phyloP scores from a whole-genome alignment of 495 filamentous ascomycete genomes.

The Amorphotheca resinae region DNA sequence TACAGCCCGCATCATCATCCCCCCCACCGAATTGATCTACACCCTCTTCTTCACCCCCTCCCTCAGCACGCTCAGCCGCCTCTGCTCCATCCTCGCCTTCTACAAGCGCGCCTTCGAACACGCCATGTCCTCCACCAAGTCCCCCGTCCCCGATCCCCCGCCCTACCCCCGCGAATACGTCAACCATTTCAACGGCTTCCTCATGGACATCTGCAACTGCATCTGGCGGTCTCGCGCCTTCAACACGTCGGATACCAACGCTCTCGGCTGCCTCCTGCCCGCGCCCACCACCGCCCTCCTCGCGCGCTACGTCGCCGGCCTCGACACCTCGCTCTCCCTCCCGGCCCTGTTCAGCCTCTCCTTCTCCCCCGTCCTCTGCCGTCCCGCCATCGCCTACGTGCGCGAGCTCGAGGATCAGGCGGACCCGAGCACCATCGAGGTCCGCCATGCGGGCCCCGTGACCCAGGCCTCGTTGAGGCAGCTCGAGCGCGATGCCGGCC shows the following conservation, averaged over 20 bases:
- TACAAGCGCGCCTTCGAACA: conserved; percentile 70
- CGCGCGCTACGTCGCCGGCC: conserved; percentile 28
- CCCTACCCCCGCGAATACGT: conserved; percentile 42
- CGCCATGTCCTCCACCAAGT: conserved; percentile 31
- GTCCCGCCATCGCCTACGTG: conserved; percentile 55
- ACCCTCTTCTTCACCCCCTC: conserved; percentile 52
- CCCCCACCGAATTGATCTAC: conserved; percentile 57
- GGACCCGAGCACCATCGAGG: conserved; percentile 30
- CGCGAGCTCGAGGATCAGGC: conserved; percentile 50
- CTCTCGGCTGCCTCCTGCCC: conserved; percentile 58
- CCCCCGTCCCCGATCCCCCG: conserved; percentile 4
- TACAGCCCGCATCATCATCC: conserved; percentile 50
- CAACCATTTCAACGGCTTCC: conserved; percentile 66
- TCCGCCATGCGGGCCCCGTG: conserved; percentile 62
- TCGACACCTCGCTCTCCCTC: conserved; percentile 34
- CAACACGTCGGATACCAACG: conserved; percentile 51
- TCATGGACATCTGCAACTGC: conserved; percentile 85
- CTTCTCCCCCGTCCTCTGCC: conserved; percentile 51
- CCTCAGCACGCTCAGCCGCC: conserved; percentile 51
- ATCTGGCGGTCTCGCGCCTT: conserved; percentile 73
- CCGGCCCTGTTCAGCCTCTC: conserved; percentile 55
- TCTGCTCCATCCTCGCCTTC: conserved; percentile 50
- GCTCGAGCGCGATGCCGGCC: conserved; percentile 55
- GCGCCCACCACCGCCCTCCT: conserved; percentile 33
- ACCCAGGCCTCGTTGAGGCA: conserved; percentile 50